phyloP scores from a whole-genome alignment of 176 grass and related monocot species.

The Zizania latifolia region DNA sequence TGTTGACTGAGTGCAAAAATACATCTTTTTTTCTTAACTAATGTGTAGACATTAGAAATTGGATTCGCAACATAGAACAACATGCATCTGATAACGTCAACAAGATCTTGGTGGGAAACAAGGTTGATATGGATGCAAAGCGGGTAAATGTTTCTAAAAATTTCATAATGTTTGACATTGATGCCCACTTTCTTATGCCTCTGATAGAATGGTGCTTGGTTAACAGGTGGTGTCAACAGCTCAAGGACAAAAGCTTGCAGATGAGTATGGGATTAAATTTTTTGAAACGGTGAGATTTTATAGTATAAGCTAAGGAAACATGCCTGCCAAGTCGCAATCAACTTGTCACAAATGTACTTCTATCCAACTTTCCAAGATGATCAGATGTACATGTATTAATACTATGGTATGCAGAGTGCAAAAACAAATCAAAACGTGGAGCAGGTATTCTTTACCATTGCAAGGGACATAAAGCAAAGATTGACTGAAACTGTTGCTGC shows the following conservation, averaged over 20 bases:
- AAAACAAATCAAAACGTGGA: conserved; percentile 93
- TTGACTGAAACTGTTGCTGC: conserved; percentile 60
- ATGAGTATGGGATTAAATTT: conserved; percentile 89
- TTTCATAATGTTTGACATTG: not conserved
- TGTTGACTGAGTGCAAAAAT: conserved; percentile 11
- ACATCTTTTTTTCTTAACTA: conserved; percentile 25
- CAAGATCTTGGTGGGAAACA: conserved; percentile 91
- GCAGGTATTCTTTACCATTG: conserved; percentile 82
- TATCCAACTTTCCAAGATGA: conserved; percentile 10
- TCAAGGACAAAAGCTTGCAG: conserved; percentile 76
- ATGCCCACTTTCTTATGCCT: not conserved
- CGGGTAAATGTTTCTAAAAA: conserved; percentile 42
- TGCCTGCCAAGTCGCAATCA: not conserved
- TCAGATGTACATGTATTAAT: not conserved
- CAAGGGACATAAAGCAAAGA: conserved; percentile 82
- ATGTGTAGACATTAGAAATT: conserved; percentile 81
- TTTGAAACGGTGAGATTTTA: conserved; percentile 71
- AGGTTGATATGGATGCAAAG: conserved; percentile 90
- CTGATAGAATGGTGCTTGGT: not conserved
- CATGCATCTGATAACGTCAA: conserved; percentile 95
- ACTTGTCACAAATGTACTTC: not conserved
- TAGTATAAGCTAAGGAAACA: conserved; percentile 10
- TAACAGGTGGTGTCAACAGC: conserved; percentile 72
- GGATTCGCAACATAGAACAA: conserved; percentile 89
- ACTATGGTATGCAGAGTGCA: conserved; percentile 54